Percentiles rank a stretch among this genome's conserved stretches.
phyloP scores from a whole-genome alignment of 2,329 filamentous ascomycete species.

The Microdochium nivale region DNA sequence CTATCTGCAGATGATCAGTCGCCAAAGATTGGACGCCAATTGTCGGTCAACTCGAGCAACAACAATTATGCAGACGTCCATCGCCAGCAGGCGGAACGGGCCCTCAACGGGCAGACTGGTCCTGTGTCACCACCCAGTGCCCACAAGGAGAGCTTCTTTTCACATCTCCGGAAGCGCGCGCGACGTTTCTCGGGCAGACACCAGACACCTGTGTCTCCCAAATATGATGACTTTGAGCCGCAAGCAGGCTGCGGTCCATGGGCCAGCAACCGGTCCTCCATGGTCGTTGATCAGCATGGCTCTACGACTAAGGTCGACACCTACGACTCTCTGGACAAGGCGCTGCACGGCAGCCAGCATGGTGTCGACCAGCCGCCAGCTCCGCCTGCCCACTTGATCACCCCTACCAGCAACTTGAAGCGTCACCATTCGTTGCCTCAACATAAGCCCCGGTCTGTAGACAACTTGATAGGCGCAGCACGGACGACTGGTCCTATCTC shows the following conservation, averaged over 20 bases:
- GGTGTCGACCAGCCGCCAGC: conserved; percentile 37
- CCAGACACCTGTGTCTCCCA: conserved; percentile 69
- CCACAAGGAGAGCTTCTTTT: conserved; percentile 96
- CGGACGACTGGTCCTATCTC: conserved; percentile 56
- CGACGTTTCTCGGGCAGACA: conserved; percentile 87
- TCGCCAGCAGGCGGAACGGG: conserved; percentile 82
- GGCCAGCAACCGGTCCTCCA: conserved; percentile 77
- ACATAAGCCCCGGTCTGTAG: conserved; percentile 54
- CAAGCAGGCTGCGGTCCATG: conserved; percentile 86
- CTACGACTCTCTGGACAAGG: conserved; percentile 53
- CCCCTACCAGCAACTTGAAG: conserved; percentile 46
- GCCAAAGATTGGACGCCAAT: conserved; percentile 91
- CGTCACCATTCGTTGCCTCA: conserved; percentile 57
- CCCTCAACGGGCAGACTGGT: conserved; percentile 72
- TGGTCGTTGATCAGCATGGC: conserved; percentile 59
- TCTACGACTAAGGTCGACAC: conserved; percentile 42
- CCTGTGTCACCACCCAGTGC: conserved; percentile 68
- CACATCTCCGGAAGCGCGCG: conserved; percentile 87
- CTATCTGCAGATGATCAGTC: conserved; percentile 42
- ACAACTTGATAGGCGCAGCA: conserved; percentile 50
- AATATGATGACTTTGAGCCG: conserved; percentile 82
- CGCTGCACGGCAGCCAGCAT: conserved; percentile 45
- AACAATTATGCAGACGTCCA: conserved; percentile 90
- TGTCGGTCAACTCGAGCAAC: conserved; percentile 84
- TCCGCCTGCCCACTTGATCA: conserved; percentile 44